phyloP scores from a whole-genome alignment of 1,139 yeast species.

The Taphrina populina region DNA sequence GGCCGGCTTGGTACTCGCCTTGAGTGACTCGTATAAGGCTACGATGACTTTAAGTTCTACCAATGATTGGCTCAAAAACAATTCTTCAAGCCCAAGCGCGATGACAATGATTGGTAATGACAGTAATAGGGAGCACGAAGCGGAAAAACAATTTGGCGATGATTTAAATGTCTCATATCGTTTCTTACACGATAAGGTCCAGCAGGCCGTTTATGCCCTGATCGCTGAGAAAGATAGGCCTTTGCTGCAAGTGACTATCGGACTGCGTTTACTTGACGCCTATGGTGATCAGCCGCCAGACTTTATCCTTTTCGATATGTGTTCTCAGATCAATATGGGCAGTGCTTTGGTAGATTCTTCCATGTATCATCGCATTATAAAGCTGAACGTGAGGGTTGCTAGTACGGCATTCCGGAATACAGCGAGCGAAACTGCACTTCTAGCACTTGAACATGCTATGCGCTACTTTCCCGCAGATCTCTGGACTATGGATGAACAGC shows the following conservation, averaged over 20 bases:
- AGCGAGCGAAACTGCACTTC: slow-evolving; percentile 13
- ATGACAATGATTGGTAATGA: neutral
- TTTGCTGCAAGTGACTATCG: slow-evolving; percentile 13
- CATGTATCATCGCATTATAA: slow-evolving; percentile 4
- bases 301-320: slow-evolving; percentile 23
- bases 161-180: slow-evolving; percentile 26
- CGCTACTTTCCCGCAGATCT: slow-evolving; percentile 1
- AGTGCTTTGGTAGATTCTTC: neutral
- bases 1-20: slow-evolving; percentile 24
- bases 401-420: slow-evolving; percentile 22
- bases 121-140: neutral
- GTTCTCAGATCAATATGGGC: slow-evolving; percentile 29
- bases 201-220: slow-evolving; percentile 31
- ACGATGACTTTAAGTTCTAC: slow-evolving; percentile 13
- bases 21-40: slow-evolving; percentile 15
- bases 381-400: slow-evolving; percentile 27
- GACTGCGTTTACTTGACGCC: slow-evolving; percentile 5
- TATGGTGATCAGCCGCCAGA: slow-evolving; percentile 1
- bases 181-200: slow-evolving; percentile 31
- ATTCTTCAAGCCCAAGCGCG: neutral
- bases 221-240: slow-evolving; percentile 11
- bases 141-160: slow-evolving; percentile 1
- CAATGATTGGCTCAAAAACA: slow-evolving; percentile 2
- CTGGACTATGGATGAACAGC: slow-evolving; percentile 4
- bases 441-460: slow-evolving; percentile 1